Conservation (phyloP, 2,329 filamentous ascomycete genomes). For the Xylariaceae sp. region DNA sequence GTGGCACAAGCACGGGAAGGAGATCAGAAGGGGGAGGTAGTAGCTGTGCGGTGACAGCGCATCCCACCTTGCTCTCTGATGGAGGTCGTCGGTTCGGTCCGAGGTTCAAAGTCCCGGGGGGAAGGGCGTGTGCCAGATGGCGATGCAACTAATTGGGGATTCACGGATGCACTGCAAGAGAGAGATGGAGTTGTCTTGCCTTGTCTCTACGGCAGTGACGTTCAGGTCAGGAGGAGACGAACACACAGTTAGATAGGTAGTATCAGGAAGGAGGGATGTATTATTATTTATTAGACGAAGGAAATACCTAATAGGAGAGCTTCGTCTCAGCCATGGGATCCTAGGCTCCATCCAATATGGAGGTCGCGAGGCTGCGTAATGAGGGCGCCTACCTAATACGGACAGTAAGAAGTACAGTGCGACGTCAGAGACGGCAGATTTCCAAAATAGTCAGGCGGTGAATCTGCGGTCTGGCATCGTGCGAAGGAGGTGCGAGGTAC, state of each 20-base stretch:
- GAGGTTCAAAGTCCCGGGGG: constrained; percentile 13
- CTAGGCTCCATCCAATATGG: not conserved
- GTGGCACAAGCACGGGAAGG: constrained; percentile 20
- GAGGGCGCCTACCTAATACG: not conserved
- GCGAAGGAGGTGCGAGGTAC: too few species aligned
- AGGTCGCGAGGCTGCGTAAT: constrained; percentile 12
- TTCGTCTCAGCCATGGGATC: not conserved
- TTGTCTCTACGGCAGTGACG: not conserved
- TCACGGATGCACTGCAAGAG: not conserved
- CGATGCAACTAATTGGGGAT: constrained; percentile 4
- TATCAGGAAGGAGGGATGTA: constrained; percentile 4
- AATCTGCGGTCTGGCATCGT: not conserved
- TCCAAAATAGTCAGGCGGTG: not conserved
- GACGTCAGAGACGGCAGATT: not conserved
- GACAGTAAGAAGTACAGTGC: not conserved
- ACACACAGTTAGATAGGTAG: constrained; percentile 8
- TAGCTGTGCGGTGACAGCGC: constrained; percentile 22
- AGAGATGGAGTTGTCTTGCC: not conserved
- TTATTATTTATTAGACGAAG: too few species aligned
- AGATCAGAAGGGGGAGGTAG: constrained; percentile 15
- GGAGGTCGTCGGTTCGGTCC: constrained; percentile 1
- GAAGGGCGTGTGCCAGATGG: constrained; percentile 3
- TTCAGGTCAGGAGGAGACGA: constrained; percentile 5
- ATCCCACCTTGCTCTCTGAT: constrained; percentile 18
- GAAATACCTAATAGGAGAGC: constrained; percentile 1